Evolutionary conservation across 345 rosid species (phyloP).

Genomic region (Eucalyptus caleyi): DNA sequence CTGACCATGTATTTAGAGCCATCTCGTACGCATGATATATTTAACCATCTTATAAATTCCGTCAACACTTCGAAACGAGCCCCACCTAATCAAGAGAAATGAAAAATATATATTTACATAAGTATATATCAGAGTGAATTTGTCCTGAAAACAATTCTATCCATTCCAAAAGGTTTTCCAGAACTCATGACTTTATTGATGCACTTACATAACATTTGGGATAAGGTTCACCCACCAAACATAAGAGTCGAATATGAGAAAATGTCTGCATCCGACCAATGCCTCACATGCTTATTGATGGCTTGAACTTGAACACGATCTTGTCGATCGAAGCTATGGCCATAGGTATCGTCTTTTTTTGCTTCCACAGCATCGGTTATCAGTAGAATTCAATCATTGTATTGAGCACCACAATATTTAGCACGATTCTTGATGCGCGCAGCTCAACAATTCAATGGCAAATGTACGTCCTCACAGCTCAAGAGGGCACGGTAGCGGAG

Average conservation of each 20-base stretch:
- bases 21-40: slow-evolving; percentile 65
- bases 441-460: neutral
- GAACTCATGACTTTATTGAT: neutral
- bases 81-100: slow-evolving; percentile 29
- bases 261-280: slow-evolving; percentile 67
- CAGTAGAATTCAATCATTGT: slow-evolving; percentile 77
- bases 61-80: slow-evolving; percentile 49
- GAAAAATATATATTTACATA: neutral
- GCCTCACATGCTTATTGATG: slow-evolving; percentile 64
- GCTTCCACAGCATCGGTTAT: slow-evolving; percentile 87
- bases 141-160: neutral
- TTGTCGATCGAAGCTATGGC: slow-evolving; percentile 53
- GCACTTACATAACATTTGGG: slow-evolving; percentile 66
- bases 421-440: neutral
- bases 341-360: slow-evolving; percentile 69
- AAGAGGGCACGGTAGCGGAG: neutral
- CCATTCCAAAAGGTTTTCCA: neutral
- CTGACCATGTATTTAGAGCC: slow-evolving; percentile 69
- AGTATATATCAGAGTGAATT: neutral
- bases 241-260: slow-evolving; percentile 67
- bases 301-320: slow-evolving; percentile 53
- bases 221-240: slow-evolving; percentile 75
- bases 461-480: neutral
- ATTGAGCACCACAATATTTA: slow-evolving; percentile 19
- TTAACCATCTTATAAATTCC: slow-evolving; percentile 50